phyloP scores from a whole-genome alignment of 2,329 filamentous ascomycete species.

The Ustilaginoidea virens region DNA sequence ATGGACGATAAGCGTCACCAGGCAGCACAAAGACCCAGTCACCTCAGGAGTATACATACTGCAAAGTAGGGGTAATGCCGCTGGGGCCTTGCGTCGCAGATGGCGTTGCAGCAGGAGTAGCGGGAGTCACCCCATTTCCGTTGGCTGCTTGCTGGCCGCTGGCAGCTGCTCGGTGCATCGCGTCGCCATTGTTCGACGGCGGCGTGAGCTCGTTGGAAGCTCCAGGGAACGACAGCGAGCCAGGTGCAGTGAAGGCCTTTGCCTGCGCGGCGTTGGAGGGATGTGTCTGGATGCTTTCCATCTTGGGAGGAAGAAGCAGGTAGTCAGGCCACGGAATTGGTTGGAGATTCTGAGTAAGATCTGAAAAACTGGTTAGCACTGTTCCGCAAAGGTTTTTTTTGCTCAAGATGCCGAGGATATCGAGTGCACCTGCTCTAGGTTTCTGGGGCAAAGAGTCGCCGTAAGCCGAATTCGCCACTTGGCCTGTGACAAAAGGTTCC shows the following conservation, averaged over 20 bases:
- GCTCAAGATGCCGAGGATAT: no score
- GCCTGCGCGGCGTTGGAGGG: constrained; percentile 84
- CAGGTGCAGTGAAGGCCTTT: constrained; percentile 85
- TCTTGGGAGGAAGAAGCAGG: constrained; percentile 31
- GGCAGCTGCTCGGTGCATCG: constrained; percentile 16
- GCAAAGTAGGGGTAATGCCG: constrained; percentile 82
- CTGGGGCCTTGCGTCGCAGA: constrained; percentile 68
- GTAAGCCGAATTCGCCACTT: no score
- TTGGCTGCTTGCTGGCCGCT: constrained; percentile 42
- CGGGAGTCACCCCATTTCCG: constrained; percentile 71
- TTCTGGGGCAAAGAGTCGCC: no score
- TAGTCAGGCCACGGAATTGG: no score
- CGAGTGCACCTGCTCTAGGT: no score
- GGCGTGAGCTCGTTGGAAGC: constrained; percentile 72
- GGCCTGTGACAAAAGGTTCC: no score
- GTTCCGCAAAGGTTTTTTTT: no score
- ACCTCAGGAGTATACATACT: constrained; percentile 59
- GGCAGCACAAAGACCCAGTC: constrained; percentile 14
- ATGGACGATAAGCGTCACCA: constrained; percentile 36
- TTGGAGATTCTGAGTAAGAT: no score
- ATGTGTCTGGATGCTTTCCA: constrained; percentile 86
- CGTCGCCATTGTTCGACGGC: constrained; percentile 55
- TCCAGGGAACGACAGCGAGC: constrained; percentile 83
- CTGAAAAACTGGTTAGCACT: no score
- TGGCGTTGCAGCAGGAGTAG: constrained; percentile 84